A percentile compares a stretch with the other conserved stretches of the same genome.
phyloP scores from a whole-genome alignment of 129 eudicot genomes.

The Logfia minima region DNA sequence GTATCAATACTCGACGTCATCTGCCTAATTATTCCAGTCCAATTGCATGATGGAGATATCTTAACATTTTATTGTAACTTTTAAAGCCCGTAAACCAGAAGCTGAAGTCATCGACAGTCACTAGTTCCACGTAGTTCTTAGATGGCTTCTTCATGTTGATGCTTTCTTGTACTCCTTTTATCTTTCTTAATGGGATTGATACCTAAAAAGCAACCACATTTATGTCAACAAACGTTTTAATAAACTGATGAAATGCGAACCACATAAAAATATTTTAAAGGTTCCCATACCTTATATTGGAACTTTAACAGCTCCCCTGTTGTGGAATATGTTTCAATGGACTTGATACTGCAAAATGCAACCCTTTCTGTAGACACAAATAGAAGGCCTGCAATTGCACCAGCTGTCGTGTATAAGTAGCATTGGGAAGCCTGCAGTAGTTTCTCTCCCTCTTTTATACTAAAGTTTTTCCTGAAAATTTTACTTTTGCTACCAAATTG shows the following conservation, averaged over 20 bases:
- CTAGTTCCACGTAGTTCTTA: slow-evolving; percentile 31
- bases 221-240: not conserved
- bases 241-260: not conserved
- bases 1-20: not conserved
- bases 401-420: slow-evolving; percentile 40
- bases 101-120: slow-evolving; percentile 35
- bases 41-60: slow-evolving; percentile 18
- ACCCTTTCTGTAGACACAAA: slow-evolving; percentile 41
- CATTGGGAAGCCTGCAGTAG: slow-evolving; percentile 37
- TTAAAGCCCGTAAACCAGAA: slow-evolving; percentile 40
- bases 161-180: slow-evolving; percentile 22
- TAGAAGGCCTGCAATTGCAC: slow-evolving; percentile 41
- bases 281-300: slow-evolving; percentile 28
- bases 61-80: slow-evolving; percentile 21
- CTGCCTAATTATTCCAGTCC: slow-evolving; percentile 4
- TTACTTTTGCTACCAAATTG: slow-evolving; percentile 26
- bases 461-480: slow-evolving; percentile 33
- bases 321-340: slow-evolving; percentile 39
- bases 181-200: slow-evolving; percentile 28
- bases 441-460: slow-evolving; percentile 28
- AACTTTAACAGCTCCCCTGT: slow-evolving; percentile 34
- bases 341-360: slow-evolving; percentile 38
- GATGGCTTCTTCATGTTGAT: slow-evolving; percentile 29
- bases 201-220: slow-evolving; percentile 14
- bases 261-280: not conserved